Percentiles rank a stretch among this genome's conserved stretches.
Conservation (phyloP, 257 asterid genomes). For the Phtheirospermum japonicum region DNA sequence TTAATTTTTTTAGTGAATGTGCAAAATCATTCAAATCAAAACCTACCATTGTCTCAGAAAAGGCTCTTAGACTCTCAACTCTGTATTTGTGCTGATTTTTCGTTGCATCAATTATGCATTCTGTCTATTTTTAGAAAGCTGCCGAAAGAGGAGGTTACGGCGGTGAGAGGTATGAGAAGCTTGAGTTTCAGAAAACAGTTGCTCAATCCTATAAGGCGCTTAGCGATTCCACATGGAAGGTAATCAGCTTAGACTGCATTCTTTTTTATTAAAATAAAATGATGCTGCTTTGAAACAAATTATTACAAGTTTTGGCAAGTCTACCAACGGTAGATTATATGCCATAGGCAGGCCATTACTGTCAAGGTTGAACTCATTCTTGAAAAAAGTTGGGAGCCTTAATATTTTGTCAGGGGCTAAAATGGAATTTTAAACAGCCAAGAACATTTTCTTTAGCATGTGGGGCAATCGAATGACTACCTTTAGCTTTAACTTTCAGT, state of each 20-base stretch:
- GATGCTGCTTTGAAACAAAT: not conserved
- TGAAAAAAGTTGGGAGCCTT: not conserved
- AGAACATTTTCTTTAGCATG: not conserved
- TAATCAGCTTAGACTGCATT: slow-evolving; percentile 25
- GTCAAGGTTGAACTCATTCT: not conserved
- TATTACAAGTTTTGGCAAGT: not conserved
- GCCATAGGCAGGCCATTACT: not conserved
- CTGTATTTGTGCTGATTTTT: not conserved
- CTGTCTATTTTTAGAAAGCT: slow-evolving; percentile 53
- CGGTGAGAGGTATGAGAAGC: slow-evolving; percentile 89
- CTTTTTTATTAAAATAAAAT: not conserved
- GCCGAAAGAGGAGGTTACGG: slow-evolving; percentile 98
- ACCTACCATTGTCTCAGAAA: not conserved
- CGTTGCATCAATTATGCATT: slow-evolving; percentile 6
- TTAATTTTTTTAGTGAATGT: not conserved
- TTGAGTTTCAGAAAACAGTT: slow-evolving; percentile 86
- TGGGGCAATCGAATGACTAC: not conserved
- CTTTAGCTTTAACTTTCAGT: slow-evolving; percentile 6
- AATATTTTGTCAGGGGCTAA: not conserved
- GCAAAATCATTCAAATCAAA: not conserved
- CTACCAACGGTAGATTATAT: not conserved
- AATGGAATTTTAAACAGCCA: slow-evolving; percentile 5
- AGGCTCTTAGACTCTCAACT: slow-evolving; percentile 6
- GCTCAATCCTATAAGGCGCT: slow-evolving; percentile 55
- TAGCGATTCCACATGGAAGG: slow-evolving; percentile 84